Evolutionary conservation across 2,329 filamentous ascomycete genomes (phyloP).

Genomic region (Shiraia sp.): DNA sequence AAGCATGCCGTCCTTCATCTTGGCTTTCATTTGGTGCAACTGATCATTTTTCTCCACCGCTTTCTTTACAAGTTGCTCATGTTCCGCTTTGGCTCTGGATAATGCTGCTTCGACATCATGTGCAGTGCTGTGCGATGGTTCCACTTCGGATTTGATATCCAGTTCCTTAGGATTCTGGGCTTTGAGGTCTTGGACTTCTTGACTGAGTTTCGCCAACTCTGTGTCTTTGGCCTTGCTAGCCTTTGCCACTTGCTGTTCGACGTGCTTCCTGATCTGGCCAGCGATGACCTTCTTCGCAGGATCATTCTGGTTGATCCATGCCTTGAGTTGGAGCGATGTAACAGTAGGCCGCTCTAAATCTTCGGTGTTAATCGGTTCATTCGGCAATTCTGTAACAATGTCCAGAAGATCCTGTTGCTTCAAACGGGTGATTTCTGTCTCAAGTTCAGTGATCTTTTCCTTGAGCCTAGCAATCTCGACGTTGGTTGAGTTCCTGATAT

Average conservation of each 20-base stretch:
- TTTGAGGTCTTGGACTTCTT: too few relatives aligned
- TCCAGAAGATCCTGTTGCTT: conserved; percentile 7
- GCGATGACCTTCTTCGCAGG: conserved; percentile 8
- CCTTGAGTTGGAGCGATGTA: conserved; percentile 12
- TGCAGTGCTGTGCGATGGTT: conserved; percentile 12
- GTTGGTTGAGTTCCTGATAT: conserved; percentile 31
- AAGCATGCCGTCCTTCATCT: conserved; percentile 70
- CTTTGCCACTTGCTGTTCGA: too few relatives aligned
- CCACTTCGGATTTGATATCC: conserved; percentile 9
- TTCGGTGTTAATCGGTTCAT: conserved; percentile 27
- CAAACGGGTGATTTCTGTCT: conserved; percentile 7
- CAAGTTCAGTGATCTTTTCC: too few relatives aligned
- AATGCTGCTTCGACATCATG: conserved; percentile 22
- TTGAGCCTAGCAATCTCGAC: conserved; percentile 3
- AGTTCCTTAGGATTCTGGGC: conserved; percentile 13
- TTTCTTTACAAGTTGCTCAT: conserved; percentile 44
- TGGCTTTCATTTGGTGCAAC: too few relatives aligned
- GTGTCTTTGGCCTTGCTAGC: conserved; percentile 7
- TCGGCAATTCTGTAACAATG: conserved; percentile 7
- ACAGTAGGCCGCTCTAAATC: conserved; percentile 12
- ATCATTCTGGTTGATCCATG: conserved; percentile 11
- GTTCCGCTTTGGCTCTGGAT: conserved; percentile 33
- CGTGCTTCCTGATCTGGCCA: conserved; percentile 12
- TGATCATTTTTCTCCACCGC: conserved; percentile 51
- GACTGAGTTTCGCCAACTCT: conserved; percentile 1